Evolutionary conservation across 345 rosid genomes (phyloP), one percentile per base, ranked within the genome.

Genomic region (Aquilaria yunnanensis): DNA sequence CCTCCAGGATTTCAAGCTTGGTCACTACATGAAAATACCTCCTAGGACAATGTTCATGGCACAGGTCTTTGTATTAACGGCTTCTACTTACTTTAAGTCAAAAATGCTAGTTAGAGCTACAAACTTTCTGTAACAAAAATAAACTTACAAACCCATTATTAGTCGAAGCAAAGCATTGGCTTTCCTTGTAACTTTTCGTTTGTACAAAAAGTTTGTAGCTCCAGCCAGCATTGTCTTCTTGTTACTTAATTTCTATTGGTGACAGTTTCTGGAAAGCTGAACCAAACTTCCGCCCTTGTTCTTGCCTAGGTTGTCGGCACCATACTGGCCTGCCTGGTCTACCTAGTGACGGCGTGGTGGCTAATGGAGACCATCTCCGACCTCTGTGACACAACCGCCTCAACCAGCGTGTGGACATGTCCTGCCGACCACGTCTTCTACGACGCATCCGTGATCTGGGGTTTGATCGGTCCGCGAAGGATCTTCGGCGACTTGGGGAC

Each of bases 31-130:
- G 98, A 93, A 93, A 73, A 88, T 93, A 63, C 98, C 98, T 54
- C 98, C 98, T 11, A 81, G 88, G 62, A 80, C 85, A n/a, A 88
- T 93, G 97, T 94, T 90, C 85, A 88, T 88, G 97, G 97, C 97
- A 46, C 99, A 94, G 79, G 98, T 88, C 23, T 47, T 57, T 59
- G n/a, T 9, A 10, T 14, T 4, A 3, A 37, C 23, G 23, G 23
- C 23, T 23, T 23, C 23, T 23, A 23, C 23, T 23, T 23, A 23
- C 23, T 23, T 23, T 23, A 23, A 23, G 23, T 23, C 23, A 23
- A 23, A 23, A 23, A 23, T 23, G 23, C 23, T 23, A 23, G 23
- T 23, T 23, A 23, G 23, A 23, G 23, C 23, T 23, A 23, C 23
- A 23, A 23, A 23, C 23, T 23, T 23, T 23, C 23, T 23, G 23